A percentile compares a stretch with the other conserved stretches of the same genome.
phyloP scores from a whole-genome alignment of 2,329 filamentous ascomycete genomes.

The Trichoderma sp. region DNA sequence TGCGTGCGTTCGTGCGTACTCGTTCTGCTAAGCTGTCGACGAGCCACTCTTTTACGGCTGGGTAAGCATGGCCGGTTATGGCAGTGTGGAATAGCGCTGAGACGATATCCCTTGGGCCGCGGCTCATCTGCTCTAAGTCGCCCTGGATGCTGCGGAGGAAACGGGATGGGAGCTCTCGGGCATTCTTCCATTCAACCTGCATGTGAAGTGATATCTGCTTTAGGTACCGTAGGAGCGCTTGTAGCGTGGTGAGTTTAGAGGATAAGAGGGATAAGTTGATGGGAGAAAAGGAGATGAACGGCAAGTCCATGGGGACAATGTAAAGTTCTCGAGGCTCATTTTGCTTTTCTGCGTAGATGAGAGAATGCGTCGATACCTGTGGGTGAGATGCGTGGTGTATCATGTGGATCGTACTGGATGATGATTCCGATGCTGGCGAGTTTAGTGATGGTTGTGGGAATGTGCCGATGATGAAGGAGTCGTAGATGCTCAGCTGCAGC shows the following conservation, averaged over 20 bases:
- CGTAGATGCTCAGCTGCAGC: slow-evolving; percentile 77
- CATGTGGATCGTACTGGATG: slow-evolving; percentile 33
- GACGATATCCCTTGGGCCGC: slow-evolving; percentile 60
- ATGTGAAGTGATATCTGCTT: slow-evolving; percentile 77
- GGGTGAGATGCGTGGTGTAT: slow-evolving; percentile 68
- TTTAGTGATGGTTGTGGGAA: slow-evolving; percentile 50
- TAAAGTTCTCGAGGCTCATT: slow-evolving; percentile 37
- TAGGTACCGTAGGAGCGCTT: slow-evolving; percentile 83
- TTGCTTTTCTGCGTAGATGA: slow-evolving; percentile 53
- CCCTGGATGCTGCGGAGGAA: slow-evolving; percentile 76
- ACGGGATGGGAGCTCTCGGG: slow-evolving; percentile 72
- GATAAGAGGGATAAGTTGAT: slow-evolving; percentile 80
- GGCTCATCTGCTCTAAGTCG: slow-evolving; percentile 60
- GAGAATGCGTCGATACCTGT: slow-evolving; percentile 69
- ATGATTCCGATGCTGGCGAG: slow-evolving; percentile 13
- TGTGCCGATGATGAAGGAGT: slow-evolving; percentile 75
- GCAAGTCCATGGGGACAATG: slow-evolving; percentile 76
- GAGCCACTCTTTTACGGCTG: slow-evolving; percentile 79
- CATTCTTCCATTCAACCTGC: slow-evolving; percentile 76
- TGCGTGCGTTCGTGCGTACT: no score
- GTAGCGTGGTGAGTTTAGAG: slow-evolving; percentile 80
- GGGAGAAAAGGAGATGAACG: slow-evolving; percentile 73
- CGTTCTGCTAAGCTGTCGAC: slow-evolving; percentile 77
- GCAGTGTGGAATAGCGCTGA: slow-evolving; percentile 80
- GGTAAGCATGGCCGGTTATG: slow-evolving; percentile 75